These are phyloP conservation scores for Botrytis sinoallii DNA, from an alignment of 2,329 filamentous ascomycete species.

Conservation along the genomic window DNA sequence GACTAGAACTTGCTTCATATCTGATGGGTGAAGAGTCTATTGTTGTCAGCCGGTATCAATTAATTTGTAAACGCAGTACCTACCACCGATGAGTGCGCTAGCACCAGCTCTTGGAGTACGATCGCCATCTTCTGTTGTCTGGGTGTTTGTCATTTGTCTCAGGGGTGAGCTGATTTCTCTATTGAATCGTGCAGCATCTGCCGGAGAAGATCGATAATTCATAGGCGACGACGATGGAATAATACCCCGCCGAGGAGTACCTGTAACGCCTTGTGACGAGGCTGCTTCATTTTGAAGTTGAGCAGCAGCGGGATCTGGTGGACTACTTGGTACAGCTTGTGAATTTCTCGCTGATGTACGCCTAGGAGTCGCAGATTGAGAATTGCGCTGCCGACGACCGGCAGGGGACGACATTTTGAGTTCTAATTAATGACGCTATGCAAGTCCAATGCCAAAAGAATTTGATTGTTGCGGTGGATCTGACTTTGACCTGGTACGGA, in stretches of 20 bases:
- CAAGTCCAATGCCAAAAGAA: not conserved
- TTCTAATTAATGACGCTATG: conserved; percentile 2
- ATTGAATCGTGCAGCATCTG: conserved; percentile 40
- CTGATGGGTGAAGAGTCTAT: conserved; percentile 90
- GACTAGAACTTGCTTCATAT: conserved; percentile 88
- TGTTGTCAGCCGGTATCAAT: conserved; percentile 14
- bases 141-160: conserved; percentile 56
- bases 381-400: conserved; percentile 53
- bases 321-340: conserved; percentile 52
- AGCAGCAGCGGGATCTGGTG: conserved; percentile 39
- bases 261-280: conserved; percentile 34
- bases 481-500: conserved; percentile 3
- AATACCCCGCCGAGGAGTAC: conserved; percentile 48
- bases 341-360: conserved; percentile 56
- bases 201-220: conserved; percentile 66
- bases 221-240: conserved; percentile 78
- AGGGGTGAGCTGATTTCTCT: conserved; percentile 55
- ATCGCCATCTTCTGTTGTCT: conserved; percentile 57
- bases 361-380: conserved; percentile 54
- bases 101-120: conserved; percentile 68
- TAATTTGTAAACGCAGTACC: conserved; percentile 29
- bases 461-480: conserved; percentile 11
- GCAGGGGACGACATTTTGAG: conserved; percentile 60
- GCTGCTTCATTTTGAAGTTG: conserved; percentile 39
- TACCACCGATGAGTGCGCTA: conserved; percentile 57